Evolutionary conservation across 1,284 basidiomycete species (phyloP), one percentile per base, ranked within the genome.

Genomic region (Singerocomus rubriflavus): DNA sequence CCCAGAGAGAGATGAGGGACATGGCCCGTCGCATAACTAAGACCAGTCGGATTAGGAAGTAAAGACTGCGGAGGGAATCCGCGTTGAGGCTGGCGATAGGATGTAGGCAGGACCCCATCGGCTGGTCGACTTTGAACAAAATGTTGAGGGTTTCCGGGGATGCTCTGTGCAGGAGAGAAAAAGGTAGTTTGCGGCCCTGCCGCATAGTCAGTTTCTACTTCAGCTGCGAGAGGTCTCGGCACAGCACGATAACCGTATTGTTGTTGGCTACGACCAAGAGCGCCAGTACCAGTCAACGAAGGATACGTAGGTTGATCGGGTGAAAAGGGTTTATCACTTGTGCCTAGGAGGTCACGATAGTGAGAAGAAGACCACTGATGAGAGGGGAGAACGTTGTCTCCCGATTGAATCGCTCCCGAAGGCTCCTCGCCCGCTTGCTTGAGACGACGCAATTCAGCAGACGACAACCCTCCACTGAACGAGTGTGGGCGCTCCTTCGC

Each of bases 401-500:
- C 65, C 0, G 61, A 59, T 57, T 66, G 74, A 63, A 48, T 60
- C 46, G 46, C 56, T 60, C 61, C 75, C n/a, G 54, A 67, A 33
- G 67, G 66, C 53, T 72, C 72, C 52, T 81, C 81, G 39, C 78
- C 84, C 27, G 76, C 80, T 60, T 85, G 82, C 63, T 86, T 85
- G 50, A 89, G 71, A 57, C 86, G 84, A 55, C 82, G 81, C 52
- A 89, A 73, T 55, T 89, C 86, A 44, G 82, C 81, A 47, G 72
- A 76, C 13, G 86, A 86, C 38, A 89, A 70, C 25, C 84, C 85
- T 32, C 87, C 87, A 54, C 83, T 88, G 65, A 87, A 89, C 0
- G 87, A 88, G 63, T 86, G 85, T 14, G 86, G 87, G 48, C 87
- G 78, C 63, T 87, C 87, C 63, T 85, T 84, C 44, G 78, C 71